These are phyloP conservation scores for Sugiyamaella xylanicola DNA, from an alignment of 1,139 yeast species.

Conservation along the genomic window DNA sequence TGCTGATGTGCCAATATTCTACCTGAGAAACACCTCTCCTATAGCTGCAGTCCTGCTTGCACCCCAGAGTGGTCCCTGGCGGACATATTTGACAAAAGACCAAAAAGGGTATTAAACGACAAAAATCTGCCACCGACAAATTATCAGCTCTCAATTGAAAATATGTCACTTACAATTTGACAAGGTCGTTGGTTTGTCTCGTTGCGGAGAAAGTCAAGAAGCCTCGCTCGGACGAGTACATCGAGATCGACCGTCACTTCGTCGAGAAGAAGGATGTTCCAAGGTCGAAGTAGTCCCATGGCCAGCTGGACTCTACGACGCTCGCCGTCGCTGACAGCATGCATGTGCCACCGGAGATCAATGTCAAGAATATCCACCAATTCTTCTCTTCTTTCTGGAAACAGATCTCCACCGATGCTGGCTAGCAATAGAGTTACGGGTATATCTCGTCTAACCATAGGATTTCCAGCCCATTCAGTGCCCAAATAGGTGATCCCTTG, in stretches of 20 bases:
- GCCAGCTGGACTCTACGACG: conserved; percentile 89
- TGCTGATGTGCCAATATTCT: too few relatives aligned
- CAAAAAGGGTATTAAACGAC: too few relatives aligned
- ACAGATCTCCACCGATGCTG: conserved; percentile 80
- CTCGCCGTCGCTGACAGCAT: conserved; percentile 89
- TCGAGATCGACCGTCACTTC: conserved; percentile 97
- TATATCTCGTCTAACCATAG: conserved; percentile 85
- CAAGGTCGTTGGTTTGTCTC: conserved; percentile 73
- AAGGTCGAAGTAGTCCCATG: conserved; percentile 90
- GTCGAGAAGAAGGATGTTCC: conserved; percentile 80
- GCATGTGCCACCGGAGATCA: conserved; percentile 90
- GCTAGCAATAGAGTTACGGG: conserved; percentile 77
- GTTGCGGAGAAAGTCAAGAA: conserved; percentile 64
- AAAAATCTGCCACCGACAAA: too few relatives aligned
- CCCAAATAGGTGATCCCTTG: conserved; percentile 87
- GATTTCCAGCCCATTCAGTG: conserved; percentile 96
- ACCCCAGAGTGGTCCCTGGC: too few relatives aligned
- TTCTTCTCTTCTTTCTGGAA: conserved; percentile 71
- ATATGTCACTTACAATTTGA: conserved; percentile 43
- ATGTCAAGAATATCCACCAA: conserved; percentile 78
- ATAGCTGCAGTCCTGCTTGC: too few relatives aligned
- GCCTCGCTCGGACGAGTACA: conserved; percentile 79
- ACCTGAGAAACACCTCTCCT: too few relatives aligned
- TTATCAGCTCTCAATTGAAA: not conserved
- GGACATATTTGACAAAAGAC: too few relatives aligned